Conservation (phyloP, 805 yeast genomes). For the Schwanniomyces polymorphus region DNA sequence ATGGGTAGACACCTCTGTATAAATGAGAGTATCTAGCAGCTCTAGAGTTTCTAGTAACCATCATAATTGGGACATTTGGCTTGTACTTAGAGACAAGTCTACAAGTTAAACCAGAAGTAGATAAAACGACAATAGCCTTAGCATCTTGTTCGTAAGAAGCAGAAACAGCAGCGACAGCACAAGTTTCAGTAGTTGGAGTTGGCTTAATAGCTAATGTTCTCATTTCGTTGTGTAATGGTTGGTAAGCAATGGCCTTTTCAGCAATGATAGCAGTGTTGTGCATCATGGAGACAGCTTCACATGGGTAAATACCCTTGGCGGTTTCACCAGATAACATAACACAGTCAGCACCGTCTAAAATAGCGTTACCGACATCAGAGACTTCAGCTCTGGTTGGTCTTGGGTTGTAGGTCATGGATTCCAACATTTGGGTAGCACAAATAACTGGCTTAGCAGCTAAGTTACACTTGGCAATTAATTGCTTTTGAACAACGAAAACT, state of each 20-base stretch:
- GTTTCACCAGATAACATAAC: conserved; percentile 99
- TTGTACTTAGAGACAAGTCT: conserved; percentile 96
- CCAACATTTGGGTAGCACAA: conserved; percentile 99
- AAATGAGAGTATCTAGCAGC: conserved; percentile 95
- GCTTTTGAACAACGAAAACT: conserved; percentile 98
- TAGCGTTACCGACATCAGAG: conserved; percentile 98
- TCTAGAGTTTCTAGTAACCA: conserved; percentile 94
- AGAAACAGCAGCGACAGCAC: conserved; percentile 95
- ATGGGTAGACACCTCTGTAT: conserved; percentile 98
- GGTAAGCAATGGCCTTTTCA: conserved; percentile 94
- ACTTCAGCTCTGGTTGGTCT: conserved; percentile 99
- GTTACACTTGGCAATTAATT: conserved; percentile 98
- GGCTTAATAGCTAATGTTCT: conserved; percentile 85
- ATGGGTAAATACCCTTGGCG: conserved; percentile 98
- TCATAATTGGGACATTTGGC: conserved; percentile 95
- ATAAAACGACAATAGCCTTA: conserved; percentile 93
- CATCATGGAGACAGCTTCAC: conserved; percentile 98
- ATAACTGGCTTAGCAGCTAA: conserved; percentile 99
- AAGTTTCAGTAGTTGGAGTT: conserved; percentile 91
- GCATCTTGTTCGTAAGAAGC: conserved; percentile 96
- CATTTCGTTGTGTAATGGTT: conserved; percentile 79
- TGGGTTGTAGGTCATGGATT: conserved; percentile 99
- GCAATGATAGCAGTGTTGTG: conserved; percentile 96
- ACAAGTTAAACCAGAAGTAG: conserved; percentile 93
- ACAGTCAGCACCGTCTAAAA: conserved; percentile 99